Evolutionary conservation across 2,329 filamentous ascomycete genomes (phyloP).

Genomic region (Aspergillus vadensis): DNA sequence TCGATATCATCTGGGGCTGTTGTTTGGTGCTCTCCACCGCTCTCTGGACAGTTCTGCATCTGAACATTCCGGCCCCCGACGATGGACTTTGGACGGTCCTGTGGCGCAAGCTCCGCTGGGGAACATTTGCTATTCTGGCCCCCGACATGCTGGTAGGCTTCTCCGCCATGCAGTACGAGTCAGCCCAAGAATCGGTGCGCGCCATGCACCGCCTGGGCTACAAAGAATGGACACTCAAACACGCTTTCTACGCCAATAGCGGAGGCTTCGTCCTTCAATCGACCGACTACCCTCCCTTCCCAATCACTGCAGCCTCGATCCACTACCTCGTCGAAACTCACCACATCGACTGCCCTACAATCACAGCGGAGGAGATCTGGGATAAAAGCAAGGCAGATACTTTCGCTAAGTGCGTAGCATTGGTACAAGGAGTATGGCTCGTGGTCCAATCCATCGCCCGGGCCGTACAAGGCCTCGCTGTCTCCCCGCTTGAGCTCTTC

Average conservation of each 20-base stretch:
- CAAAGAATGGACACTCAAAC: slow-evolving; percentile 1
- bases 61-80: slow-evolving; percentile 6
- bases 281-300: slow-evolving; percentile 2
- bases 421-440: slow-evolving; percentile 6
- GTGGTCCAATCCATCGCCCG: slow-evolving; percentile 4
- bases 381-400: slow-evolving; percentile 6
- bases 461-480: background rate
- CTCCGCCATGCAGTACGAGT: slow-evolving; percentile 9
- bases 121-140: background rate
- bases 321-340: slow-evolving; percentile 1
- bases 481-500: slow-evolving; percentile 5
- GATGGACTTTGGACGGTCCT: background rate
- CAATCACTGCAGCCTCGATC: background rate
- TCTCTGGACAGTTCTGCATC: slow-evolving; percentile 2
- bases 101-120: slow-evolving; percentile 6
- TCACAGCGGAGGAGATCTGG: slow-evolving; percentile 2
- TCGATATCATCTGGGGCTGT: slow-evolving; percentile 10
- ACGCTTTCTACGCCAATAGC: slow-evolving; percentile 9
- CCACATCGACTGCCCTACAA: slow-evolving; percentile 3
- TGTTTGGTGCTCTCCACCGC: background rate
- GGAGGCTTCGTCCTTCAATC: slow-evolving; percentile 4
- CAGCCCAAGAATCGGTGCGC: slow-evolving; percentile 2
- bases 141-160: slow-evolving; percentile 6
- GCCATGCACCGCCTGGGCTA: background rate
- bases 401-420: slow-evolving; percentile 3